Evolutionary conservation across 2,329 filamentous ascomycete genomes (phyloP), one percentile per base, ranked within the genome.

Genomic region (Trichoderma sp.): DNA sequence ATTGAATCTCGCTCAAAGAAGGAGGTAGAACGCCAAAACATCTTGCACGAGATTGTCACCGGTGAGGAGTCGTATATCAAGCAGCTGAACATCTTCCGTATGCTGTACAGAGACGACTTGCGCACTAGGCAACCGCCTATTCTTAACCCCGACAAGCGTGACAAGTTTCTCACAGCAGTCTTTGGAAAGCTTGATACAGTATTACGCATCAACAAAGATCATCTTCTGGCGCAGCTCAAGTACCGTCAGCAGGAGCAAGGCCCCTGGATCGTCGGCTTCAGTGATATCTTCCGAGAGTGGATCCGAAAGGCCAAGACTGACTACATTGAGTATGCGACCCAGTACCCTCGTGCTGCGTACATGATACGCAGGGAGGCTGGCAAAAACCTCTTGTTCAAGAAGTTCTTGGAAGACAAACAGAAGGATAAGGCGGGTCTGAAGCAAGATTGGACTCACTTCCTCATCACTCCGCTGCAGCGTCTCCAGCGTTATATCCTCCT

Each of bases 271-370:
- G 86, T 89, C 14, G 96, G 96, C 3, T 98, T 98, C 82, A 98
- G 95, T 79, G 96, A 98, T 78, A 93, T 99, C 64, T 98, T 99
- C 85, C 88, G 96, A 72, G 96, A 99, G 83, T 99, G 96, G 96
- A 97, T 98, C 74, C 90, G 96, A 74, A 98, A 98, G 81, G 96
- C 96, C 36, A 94, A 92, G 80, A 85, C 88, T 3, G 92, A 93
- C 12, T 99, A 98, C 79, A 90, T 98, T 73, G 94, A 97, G 72
- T 99, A 98, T 80, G 95, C 95, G 51, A 91, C 92, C 1, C 91
- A 91, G 0, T 98, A 96, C 76, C 95, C 95, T 0, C 90, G 91
- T 72, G 95, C 96, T 1, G 91, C 90, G 47, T 95, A 93, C 79
- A 85, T 95, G 68, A 90, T 99, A 21, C 91, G 94, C 68, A 92